Evolutionary conservation across 768 basidiomycete species (phyloP), one percentile per base, ranked within the genome.

Genomic region (Tricholoma terreum): DNA sequence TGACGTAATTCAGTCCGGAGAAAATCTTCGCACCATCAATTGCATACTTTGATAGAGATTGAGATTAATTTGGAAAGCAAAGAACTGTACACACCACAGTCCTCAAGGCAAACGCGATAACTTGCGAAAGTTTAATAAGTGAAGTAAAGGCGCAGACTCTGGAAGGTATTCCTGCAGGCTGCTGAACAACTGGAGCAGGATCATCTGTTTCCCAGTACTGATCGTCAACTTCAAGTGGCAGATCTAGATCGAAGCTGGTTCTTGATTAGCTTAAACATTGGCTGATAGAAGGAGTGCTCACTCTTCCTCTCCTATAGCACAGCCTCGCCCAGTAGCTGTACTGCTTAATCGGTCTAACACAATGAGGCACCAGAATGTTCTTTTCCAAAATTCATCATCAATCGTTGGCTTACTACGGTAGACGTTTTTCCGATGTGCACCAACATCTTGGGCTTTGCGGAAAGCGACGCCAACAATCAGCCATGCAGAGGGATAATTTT

Each of bases 151-250:
- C 80, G 15, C 85, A 67, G 34, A 90, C 71, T 49, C 70, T 72
- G 22, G 84, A 81, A 15, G 87, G 84, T 57, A 82, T 77, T 10
- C 74, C 80, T 11, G 72, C 66, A 9, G 90, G 92, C 62, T 93
- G 92, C 58, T 80, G 79, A 71, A 90, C 92, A 27, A 80, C 77
- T 24, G 70, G 66, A 9, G 73, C 68, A 11, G 81, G 75, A 55
- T 78, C 78, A 53, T 70, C 74, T 15, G 71, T 72, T 59, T 84
- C 80, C 91, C 90, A 94, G 66, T 84, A 92, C 59, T 86, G 83
- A 63, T 89, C 87, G 61, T 95, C 90, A 12, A 93, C 86, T 68
- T 92, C 90, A 11, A 90, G 77, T 38, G 90, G 90, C 33, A 90
- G 73, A 46, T 92, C 92, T 24, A 88, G 74, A 67, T 95, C 93